Evolutionary conservation across 148 eudicot genomes (phyloP).

Genomic region (Tetragonia tetragonoides): DNA sequence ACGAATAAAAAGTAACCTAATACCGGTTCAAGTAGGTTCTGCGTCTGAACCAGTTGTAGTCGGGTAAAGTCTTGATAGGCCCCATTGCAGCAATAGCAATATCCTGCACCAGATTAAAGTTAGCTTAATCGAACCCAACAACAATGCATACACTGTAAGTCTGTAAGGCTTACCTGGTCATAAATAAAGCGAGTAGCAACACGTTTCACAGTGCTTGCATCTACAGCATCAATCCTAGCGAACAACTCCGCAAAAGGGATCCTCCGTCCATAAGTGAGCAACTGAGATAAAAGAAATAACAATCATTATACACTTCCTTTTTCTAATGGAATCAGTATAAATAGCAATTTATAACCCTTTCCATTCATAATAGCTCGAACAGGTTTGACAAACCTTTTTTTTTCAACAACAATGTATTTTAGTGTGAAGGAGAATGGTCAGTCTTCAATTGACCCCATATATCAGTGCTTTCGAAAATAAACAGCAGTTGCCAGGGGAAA

Average conservation of each 20-base stretch:
- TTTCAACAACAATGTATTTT: too few species aligned
- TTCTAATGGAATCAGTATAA: too few species aligned
- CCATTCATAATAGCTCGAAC: too few species aligned
- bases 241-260: constrained; percentile 77
- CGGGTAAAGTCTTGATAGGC: constrained; percentile 71
- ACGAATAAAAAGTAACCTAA: constrained; percentile 33
- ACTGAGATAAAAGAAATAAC: constrained; percentile 37
- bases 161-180: constrained; percentile 54
- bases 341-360: too few species aligned
- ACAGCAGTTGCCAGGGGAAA: too few species aligned
- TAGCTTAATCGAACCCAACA: not conserved
- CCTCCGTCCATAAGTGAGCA: constrained; percentile 91
- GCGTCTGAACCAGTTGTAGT: constrained; percentile 98
- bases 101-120: constrained; percentile 41
- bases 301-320: not conserved
- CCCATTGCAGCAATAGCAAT: constrained; percentile 76
- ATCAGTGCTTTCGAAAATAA: too few species aligned
- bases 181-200: constrained; percentile 82
- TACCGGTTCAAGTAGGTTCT: constrained; percentile 83
- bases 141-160: not conserved
- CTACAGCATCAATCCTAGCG: constrained; percentile 91
- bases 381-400: too few species aligned
- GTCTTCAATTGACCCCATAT: too few species aligned
- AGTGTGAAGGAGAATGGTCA: too few species aligned
- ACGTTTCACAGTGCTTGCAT: constrained; percentile 79